A percentile compares a stretch with the other conserved stretches of the same genome.
These are phyloP conservation scores for Scutellaria baicalensis DNA, from an alignment of 257 asterid species.

Conservation along the genomic window DNA sequence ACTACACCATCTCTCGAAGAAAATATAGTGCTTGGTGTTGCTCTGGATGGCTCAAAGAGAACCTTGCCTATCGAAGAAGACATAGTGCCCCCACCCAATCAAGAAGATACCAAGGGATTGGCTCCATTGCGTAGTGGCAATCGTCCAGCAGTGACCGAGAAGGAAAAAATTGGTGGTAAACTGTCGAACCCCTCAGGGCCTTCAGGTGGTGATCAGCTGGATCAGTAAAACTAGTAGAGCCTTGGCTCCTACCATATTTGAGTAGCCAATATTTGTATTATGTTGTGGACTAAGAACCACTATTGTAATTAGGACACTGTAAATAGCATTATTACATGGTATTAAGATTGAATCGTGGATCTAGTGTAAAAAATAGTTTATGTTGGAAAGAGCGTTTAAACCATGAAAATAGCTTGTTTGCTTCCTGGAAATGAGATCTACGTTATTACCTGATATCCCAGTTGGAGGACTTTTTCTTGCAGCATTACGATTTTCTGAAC, in stretches of 20 bases:
- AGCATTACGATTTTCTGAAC: no score
- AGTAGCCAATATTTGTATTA: no score
- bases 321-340: background rate
- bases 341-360: background rate
- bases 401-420: background rate
- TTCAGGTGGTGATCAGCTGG: conserved; percentile 21
- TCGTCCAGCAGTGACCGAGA: conserved; percentile 24
- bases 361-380: background rate
- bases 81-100: conserved; percentile 14
- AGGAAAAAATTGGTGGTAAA: conserved; percentile 40
- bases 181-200: conserved; percentile 22
- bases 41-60: conserved; percentile 85
- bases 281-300: background rate
- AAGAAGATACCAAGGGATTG: conserved; percentile 45
- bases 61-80: conserved; percentile 90
- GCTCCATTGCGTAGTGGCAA: conserved; percentile 40
- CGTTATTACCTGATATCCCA: no score
- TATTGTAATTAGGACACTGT: background rate
- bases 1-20: conserved; percentile 64
- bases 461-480: no score
- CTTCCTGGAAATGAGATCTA: background rate
- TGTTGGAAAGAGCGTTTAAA: no score
- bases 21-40: conserved; percentile 89
- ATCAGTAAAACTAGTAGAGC: conserved; percentile 25
- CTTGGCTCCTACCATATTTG: background rate